A percentile compares a stretch with the other conserved stretches of the same genome.
Conservation (phyloP, 1,284 basidiomycete species). For the Vanrija sp. region DNA sequence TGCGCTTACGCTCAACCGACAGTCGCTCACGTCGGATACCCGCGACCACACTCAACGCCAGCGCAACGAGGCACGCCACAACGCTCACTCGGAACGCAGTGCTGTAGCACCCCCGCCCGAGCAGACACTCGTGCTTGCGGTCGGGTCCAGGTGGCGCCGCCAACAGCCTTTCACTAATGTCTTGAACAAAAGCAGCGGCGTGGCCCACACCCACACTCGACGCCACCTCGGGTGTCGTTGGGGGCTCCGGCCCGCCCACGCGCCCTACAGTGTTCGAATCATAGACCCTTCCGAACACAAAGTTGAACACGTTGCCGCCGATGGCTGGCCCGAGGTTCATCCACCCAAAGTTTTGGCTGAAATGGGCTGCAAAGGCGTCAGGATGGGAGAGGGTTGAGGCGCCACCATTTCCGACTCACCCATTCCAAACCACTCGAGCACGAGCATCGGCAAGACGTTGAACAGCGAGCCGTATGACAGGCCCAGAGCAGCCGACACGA, state of each 20-base stretch:
- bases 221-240: neutral
- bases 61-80: slow-evolving; percentile 33
- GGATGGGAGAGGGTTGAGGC: neutral
- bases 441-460: slow-evolving; percentile 68
- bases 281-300: slow-evolving; percentile 73
- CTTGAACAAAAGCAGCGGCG: no score
- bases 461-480: slow-evolving; percentile 74
- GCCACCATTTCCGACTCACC: slow-evolving; percentile 49
- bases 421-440: slow-evolving; percentile 83
- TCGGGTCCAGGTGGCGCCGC: neutral
- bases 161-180: no score
- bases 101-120: slow-evolving; percentile 43
- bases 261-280: slow-evolving; percentile 61
- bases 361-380: slow-evolving; percentile 13
- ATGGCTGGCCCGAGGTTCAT: slow-evolving; percentile 70
- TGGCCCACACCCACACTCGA: neutral
- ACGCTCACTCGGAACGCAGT: slow-evolving; percentile 43
- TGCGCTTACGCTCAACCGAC: slow-evolving; percentile 13
- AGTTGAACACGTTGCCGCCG: slow-evolving; percentile 77
- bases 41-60: slow-evolving; percentile 34
- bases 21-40: slow-evolving; percentile 36
- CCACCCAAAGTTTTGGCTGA: slow-evolving; percentile 78
- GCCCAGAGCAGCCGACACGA: slow-evolving; percentile 67
- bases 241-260: slow-evolving; percentile 4
- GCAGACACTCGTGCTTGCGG: slow-evolving; percentile 25